These are phyloP conservation scores for Pseudotsuga menziesii DNA, from an alignment of 75 land plant species.

Conservation along the genomic window DNA sequence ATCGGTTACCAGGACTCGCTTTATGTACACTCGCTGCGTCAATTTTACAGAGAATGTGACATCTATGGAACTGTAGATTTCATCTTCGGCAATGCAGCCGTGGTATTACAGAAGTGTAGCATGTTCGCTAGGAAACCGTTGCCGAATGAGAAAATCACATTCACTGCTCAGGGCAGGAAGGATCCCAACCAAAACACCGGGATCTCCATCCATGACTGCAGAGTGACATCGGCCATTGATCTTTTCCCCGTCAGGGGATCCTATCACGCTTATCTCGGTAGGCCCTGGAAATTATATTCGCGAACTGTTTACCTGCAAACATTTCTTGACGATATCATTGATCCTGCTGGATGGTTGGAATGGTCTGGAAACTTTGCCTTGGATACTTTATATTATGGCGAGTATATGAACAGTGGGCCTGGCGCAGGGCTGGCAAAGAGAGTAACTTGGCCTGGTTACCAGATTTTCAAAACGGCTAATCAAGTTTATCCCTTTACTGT, in stretches of 20 bases:
- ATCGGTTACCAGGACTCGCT: slow-evolving; percentile 40
- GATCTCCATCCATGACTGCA: slow-evolving; percentile 30
- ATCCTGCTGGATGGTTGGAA: slow-evolving; percentile 23
- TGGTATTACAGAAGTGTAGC: slow-evolving; percentile 26
- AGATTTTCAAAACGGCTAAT: background rate
- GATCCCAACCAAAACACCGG: slow-evolving; percentile 29
- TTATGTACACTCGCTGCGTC: slow-evolving; percentile 35
- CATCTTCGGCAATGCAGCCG: slow-evolving; percentile 35
- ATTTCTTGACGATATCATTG: slow-evolving; percentile 7
- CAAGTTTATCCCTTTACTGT: slow-evolving; percentile 43
- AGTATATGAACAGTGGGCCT: slow-evolving; percentile 20
- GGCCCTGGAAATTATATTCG: slow-evolving; percentile 20
- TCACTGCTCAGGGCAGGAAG: slow-evolving; percentile 18
- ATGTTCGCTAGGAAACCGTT: slow-evolving; percentile 15
- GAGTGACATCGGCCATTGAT: slow-evolving; percentile 8
- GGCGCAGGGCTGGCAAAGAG: slow-evolving; percentile 10
- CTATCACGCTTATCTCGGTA: slow-evolving; percentile 10
- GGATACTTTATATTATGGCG: slow-evolving; percentile 23
- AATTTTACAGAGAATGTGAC: slow-evolving; percentile 32
- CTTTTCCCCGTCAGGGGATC: background rate
- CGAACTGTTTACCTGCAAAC: slow-evolving; percentile 18
- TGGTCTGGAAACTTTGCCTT: slow-evolving; percentile 14
- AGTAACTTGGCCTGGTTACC: slow-evolving; percentile 17
- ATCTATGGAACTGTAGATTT: slow-evolving; percentile 34
- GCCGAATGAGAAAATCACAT: slow-evolving; percentile 14